Evolutionary conservation across 768 basidiomycete genomes (phyloP).

Genomic region (Paxillus ammoniavirescens): DNA sequence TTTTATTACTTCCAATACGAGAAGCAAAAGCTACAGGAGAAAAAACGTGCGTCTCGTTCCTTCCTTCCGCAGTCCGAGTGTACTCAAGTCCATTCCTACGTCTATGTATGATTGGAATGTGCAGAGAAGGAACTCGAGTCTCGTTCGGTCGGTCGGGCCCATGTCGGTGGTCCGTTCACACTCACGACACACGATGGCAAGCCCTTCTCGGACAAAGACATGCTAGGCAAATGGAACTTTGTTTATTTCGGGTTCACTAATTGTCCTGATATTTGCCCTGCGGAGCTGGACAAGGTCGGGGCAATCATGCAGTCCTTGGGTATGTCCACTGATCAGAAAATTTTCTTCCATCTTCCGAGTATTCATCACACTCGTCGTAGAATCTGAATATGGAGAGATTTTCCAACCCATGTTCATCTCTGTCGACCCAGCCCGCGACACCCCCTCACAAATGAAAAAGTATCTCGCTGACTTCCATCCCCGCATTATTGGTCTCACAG

Average conservation of each 20-base stretch:
- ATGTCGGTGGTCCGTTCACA: slow-evolving; percentile 89
- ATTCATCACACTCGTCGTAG: slow-evolving; percentile 37
- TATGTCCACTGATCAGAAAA: slow-evolving; percentile 33
- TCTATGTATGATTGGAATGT: neutral
- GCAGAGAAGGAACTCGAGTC: slow-evolving; percentile 73
- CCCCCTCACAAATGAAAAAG: slow-evolving; percentile 52
- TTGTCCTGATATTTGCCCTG: slow-evolving; percentile 98
- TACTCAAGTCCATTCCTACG: neutral
- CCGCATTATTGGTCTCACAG: slow-evolving; percentile 83
- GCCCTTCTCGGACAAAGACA: slow-evolving; percentile 77
- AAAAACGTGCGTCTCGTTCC: slow-evolving; percentile 56
- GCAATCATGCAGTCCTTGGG: slow-evolving; percentile 70
- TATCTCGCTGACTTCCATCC: slow-evolving; percentile 90
- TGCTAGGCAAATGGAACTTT: slow-evolving; percentile 88
- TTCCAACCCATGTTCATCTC: slow-evolving; percentile 94
- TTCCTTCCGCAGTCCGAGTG: neutral
- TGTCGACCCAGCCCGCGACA: slow-evolving; percentile 94
- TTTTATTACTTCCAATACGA: slow-evolving; percentile 88
- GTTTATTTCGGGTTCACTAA: slow-evolving; percentile 99
- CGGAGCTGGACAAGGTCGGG: slow-evolving; percentile 95
- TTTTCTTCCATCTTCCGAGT: neutral
- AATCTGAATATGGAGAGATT: slow-evolving; percentile 63
- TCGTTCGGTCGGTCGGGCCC: slow-evolving; percentile 77
- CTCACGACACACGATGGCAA: slow-evolving; percentile 65
- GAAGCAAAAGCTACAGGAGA: slow-evolving; percentile 73